Percentiles rank a stretch among this genome's conserved stretches.
phyloP scores from a whole-genome alignment of 1,284 basidiomycete species.

The Anthracocystis panici-leucophaei region DNA sequence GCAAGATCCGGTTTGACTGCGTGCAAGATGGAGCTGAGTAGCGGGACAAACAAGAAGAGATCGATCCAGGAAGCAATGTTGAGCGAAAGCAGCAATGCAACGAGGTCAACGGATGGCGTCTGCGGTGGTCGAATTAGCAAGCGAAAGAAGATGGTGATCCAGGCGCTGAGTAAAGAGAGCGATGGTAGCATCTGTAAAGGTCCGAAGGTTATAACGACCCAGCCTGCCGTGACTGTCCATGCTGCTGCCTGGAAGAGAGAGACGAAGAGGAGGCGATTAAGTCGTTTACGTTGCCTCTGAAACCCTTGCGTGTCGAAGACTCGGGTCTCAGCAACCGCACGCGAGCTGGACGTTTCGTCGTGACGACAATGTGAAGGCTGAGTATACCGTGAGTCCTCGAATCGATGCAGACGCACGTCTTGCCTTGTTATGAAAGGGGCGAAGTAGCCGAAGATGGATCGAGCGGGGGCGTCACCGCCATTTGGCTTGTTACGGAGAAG shows the following conservation, averaged over 20 bases:
- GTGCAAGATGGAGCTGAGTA: background rate
- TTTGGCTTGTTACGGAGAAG: background rate
- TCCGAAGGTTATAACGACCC: background rate
- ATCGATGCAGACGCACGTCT: constrained; percentile 27
- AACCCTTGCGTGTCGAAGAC: constrained; percentile 13
- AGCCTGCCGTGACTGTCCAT: constrained; percentile 7
- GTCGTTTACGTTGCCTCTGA: constrained; percentile 23
- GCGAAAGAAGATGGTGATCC: constrained; percentile 25
- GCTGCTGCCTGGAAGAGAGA: constrained; percentile 20
- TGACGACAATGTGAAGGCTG: background rate
- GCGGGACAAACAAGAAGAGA: constrained; percentile 24
- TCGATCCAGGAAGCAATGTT: constrained; percentile 12
- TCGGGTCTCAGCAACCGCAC: too few species aligned
- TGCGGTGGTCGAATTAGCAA: constrained; percentile 30
- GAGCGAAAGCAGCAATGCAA: constrained; percentile 21
- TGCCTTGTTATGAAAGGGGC: constrained; percentile 38
- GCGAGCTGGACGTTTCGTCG: background rate
- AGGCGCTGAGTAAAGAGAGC: constrained; percentile 12
- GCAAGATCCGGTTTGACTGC: background rate
- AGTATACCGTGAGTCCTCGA: background rate
- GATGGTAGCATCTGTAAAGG: background rate
- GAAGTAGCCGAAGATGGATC: constrained; percentile 20
- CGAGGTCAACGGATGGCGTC: constrained; percentile 26
- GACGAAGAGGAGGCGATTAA: constrained; percentile 20
- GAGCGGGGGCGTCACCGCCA: background rate